phyloP scores from a whole-genome alignment of 768 basidiomycete species.

The Kockovaella imperatae region DNA sequence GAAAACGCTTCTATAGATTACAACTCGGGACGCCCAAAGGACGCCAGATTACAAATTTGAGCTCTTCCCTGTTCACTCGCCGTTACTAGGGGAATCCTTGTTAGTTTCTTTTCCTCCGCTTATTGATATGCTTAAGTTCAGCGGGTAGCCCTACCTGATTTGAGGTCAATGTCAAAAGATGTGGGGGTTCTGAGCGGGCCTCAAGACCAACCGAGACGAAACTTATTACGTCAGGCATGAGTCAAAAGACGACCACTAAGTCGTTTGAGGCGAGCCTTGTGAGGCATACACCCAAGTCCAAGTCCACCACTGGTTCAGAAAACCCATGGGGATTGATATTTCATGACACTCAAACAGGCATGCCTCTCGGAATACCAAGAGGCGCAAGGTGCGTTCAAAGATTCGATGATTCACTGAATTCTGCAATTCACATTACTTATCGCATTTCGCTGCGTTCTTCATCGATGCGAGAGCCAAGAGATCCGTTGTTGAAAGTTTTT shows the following conservation, averaged over 20 bases:
- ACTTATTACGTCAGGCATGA: slow-evolving; percentile 51
- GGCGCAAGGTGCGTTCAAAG: slow-evolving; percentile 75
- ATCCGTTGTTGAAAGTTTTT: slow-evolving; percentile 59
- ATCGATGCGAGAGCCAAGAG: slow-evolving; percentile 72
- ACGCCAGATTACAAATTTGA: slow-evolving; percentile 74
- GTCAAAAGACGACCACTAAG: slow-evolving; percentile 45
- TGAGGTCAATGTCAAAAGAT: slow-evolving; percentile 53
- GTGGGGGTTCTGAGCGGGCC: slow-evolving; percentile 50
- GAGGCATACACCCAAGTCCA: slow-evolving; percentile 34
- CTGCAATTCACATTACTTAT: slow-evolving; percentile 78
- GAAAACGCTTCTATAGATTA: slow-evolving; percentile 72
- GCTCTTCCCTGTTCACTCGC: slow-evolving; percentile 77
- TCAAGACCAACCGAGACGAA: slow-evolving; percentile 34
- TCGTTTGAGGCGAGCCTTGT: slow-evolving; percentile 48
- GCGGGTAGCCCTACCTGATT: slow-evolving; percentile 76
- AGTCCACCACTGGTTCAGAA: slow-evolving; percentile 7
- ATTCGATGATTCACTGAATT: slow-evolving; percentile 76
- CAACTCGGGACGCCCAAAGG: slow-evolving; percentile 59
- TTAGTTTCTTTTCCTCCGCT: slow-evolving; percentile 87
- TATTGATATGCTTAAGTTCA: slow-evolving; percentile 85
- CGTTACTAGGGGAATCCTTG: slow-evolving; percentile 82
- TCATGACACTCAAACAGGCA: slow-evolving; percentile 59
- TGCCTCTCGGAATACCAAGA: slow-evolving; percentile 64
- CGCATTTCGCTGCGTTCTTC: slow-evolving; percentile 73
- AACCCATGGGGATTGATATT: slow-evolving; percentile 31